Base-by-base conservation (phyloP, 106 monocot genomes). In the Triglochin maritima region DNA sequence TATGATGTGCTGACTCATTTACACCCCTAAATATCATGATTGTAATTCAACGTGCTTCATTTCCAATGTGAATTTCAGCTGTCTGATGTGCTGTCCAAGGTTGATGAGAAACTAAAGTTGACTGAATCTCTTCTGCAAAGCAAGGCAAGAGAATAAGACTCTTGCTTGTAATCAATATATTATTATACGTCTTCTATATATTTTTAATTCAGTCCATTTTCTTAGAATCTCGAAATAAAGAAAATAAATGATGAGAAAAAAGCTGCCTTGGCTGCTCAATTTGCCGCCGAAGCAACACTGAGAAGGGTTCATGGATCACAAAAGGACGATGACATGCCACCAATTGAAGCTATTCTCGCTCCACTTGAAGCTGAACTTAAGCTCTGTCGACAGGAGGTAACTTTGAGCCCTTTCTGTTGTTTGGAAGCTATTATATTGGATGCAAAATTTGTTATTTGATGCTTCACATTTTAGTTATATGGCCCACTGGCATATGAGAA, bases 41-140 rank as follows among this genome's bases (percentile, higher is more conserved):
- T 11, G 13, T 13, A 5, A 11, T 15, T 58, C 0, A 65, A 52
- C 15, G 17, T 56, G 4, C 9, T 56, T 4, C 17, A 17, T 71
- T 52, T 47, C 47, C 62, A n/a, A 57, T 73, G 64, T 56, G 52
- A 41, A 53, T 79, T 80, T 12, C 81, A 98, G 96, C 83, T 98
- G 44, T 72, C 91, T 44, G 92, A 98, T 49, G 86, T 88, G 54
- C 72, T 98, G 72, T 17, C 74, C 5, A 98, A 84, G 79, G 54
- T 88, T 53, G 86, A 86, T 6, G 88, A 75, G 59, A 98, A 91
- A 71, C 86, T 98, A 55, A 85, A 91, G 77, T 57, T 88, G 48
- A 86, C 84, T 12, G 96, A 98, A 63, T 82, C 88, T 68, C 74
- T 79, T 69, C 73, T 98, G 15, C 84, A 98, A 57, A 92, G 59